Conservation (phyloP, 2,329 filamentous ascomycete genomes). For the Niveomyces coronatus region DNA sequence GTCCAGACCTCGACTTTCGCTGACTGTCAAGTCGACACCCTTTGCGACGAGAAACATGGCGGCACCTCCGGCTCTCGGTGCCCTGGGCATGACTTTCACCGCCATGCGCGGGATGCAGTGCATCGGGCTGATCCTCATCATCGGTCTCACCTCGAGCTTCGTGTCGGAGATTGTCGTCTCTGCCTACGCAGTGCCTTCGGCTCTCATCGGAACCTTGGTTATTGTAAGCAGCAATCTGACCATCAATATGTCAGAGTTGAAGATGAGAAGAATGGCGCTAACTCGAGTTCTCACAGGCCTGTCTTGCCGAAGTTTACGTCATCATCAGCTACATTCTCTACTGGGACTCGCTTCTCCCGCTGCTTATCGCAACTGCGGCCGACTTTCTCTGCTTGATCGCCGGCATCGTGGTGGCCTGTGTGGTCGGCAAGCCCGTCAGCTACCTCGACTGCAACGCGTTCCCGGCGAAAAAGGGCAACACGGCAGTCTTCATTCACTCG, state of each 20-base stretch:
- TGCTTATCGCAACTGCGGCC: constrained; percentile 54
- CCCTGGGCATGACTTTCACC: constrained; percentile 70
- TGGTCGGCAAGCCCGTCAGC: constrained; percentile 71
- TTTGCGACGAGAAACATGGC: constrained; percentile 32
- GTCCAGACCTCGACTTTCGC: constrained; percentile 31
- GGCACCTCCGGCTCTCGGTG: constrained; percentile 48
- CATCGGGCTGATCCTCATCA: constrained; percentile 61
- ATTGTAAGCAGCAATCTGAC: constrained; percentile 49
- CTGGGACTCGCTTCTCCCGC: constrained; percentile 63
- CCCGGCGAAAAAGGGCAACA: constrained; percentile 27
- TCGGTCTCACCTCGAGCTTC: constrained; percentile 76
- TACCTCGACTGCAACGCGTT: constrained; percentile 60
- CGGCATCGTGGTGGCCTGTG: constrained; percentile 64
- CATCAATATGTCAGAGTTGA: neutral
- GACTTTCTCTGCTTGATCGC: constrained; percentile 66
- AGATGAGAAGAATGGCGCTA: constrained; percentile 1
- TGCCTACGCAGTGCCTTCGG: constrained; percentile 55
- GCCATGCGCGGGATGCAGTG: constrained; percentile 61
- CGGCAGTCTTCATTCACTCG: constrained; percentile 34
- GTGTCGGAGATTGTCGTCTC: constrained; percentile 62
- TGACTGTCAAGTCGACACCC: constrained; percentile 27
- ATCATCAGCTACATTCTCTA: constrained; percentile 75
- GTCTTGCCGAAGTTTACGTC: constrained; percentile 69
- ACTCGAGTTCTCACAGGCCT: constrained; percentile 43
- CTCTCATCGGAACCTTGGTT: constrained; percentile 67